Percentiles rank a stretch among this genome's conserved stretches.
Evolutionary conservation across 1,139 yeast genomes (phyloP).

Genomic region (Blastobotrys raffinosifermentans): DNA sequence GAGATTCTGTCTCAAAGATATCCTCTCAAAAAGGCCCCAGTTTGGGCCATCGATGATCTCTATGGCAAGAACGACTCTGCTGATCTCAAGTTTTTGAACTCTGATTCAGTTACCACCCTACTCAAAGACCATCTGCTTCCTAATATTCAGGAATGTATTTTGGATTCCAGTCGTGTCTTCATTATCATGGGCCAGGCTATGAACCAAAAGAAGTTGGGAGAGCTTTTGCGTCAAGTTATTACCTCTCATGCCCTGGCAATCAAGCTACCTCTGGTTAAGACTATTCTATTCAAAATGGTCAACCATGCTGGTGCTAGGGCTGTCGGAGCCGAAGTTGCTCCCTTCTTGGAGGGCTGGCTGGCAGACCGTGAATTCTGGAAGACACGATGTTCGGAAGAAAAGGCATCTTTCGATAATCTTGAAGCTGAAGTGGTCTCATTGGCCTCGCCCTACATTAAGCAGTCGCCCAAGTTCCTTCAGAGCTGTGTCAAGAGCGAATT

Average conservation of each 20-base stretch:
- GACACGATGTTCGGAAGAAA: conserved; percentile 41
- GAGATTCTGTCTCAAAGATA: conserved; percentile 33
- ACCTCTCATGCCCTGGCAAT: conserved; percentile 44
- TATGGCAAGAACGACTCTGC: conserved; percentile 44
- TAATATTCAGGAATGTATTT: conserved; percentile 36
- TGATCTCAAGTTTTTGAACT: conserved; percentile 50
- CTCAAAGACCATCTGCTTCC: conserved; percentile 39
- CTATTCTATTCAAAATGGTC: conserved; percentile 36
- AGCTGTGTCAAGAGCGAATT: conserved; percentile 41
- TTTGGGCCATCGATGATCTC: conserved; percentile 35
- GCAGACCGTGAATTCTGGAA: conserved; percentile 42
- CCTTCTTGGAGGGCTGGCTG: conserved; percentile 38
- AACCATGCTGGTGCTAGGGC: conserved; percentile 36
- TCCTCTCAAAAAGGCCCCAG: conserved; percentile 38
- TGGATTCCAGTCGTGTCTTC: conserved; percentile 43
- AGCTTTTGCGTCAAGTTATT: conserved; percentile 39
- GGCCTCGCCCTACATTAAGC: conserved; percentile 54
- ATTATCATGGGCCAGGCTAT: conserved; percentile 27
- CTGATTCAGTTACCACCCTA: conserved; percentile 55
- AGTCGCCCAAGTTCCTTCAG: conserved; percentile 58
- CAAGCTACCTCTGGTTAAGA: conserved; percentile 43
- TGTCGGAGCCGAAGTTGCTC: conserved; percentile 20
- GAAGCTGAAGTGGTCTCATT: conserved; percentile 52
- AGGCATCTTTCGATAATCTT: conserved; percentile 45
- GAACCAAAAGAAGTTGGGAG: conserved; percentile 16